Conservation (phyloP, 169 alveolate genomes). For the Eimeria maxima region DNA sequence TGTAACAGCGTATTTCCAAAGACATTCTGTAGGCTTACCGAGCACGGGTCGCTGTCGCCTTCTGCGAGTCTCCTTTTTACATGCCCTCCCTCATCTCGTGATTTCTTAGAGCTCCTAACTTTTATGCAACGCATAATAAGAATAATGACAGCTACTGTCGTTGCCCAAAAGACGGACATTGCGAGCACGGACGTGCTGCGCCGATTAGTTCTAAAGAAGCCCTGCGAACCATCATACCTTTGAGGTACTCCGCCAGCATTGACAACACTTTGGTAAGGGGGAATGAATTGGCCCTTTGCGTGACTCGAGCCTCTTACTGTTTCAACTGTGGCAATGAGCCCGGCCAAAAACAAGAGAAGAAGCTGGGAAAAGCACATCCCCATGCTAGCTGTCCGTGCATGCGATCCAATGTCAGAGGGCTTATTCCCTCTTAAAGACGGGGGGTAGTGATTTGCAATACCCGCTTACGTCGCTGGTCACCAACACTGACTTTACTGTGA, state of each 20-base stretch:
- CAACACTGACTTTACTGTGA: background rate
- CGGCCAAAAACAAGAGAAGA: background rate
- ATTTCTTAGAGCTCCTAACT: background rate
- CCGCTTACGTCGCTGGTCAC: background rate
- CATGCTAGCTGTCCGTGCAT: background rate
- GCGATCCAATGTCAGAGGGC: background rate
- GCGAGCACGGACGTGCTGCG: conserved; percentile 16
- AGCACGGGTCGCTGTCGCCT: conserved; percentile 5
- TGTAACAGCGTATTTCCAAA: background rate
- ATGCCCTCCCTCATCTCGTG: background rate
- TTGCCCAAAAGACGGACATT: background rate
- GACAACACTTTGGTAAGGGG: background rate
- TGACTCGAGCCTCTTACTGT: conserved; percentile 4
- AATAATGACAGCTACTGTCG: background rate
- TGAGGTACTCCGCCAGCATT: background rate
- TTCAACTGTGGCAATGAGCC: background rate
- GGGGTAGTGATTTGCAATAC: background rate
- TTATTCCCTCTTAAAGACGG: background rate
- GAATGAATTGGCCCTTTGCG: background rate
- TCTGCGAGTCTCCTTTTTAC: background rate
- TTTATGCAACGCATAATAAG: background rate
- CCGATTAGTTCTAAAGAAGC: background rate
- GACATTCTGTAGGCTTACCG: background rate
- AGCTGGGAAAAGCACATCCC: background rate
- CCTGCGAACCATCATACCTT: background rate